Base-by-base conservation (phyloP, 225 moss, liverwort and hornwort species). In the Marchantia paleacea region DNA sequence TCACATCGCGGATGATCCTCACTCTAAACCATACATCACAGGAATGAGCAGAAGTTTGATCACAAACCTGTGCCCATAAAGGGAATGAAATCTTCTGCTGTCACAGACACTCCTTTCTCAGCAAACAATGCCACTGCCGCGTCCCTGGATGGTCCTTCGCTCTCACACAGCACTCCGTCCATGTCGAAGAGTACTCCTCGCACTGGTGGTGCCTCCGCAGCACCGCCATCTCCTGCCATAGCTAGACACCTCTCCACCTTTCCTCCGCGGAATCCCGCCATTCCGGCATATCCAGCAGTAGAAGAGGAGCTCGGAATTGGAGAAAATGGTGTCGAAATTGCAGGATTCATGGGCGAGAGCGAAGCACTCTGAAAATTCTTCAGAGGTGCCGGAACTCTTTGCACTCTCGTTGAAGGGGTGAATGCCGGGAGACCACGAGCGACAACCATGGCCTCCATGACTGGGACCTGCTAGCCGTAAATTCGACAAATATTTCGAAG, bases 141-240 rank as follows among this genome's bases (percentile, higher is more conserved):
- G 70, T 85, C 73, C 72, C 97, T 86, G 7, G 97, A 97, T 29
- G 85, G 89, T 79, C 87, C 86, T 83, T 97, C 97, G 47, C 97
- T 97, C 8, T 97, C 89, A 61, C 97, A 97, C 25, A 97, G 75
- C 57, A 97, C 97, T 52, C 97, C 97, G 52, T 97, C 97, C 97
- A 97, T 95, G 65, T 97, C 97, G 77, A 97, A 95, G 81, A 97
- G 81, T 74, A 97, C 97, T 26, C 97, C 97, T 30, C 90, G 88
- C 81, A 97, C 97, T 10, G 49, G 80, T 11, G 74, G 22, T 10
- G 24, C 80, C 63, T 79, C 69, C 28, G 26, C 67, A 29, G 50
- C 49, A 29, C 57, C 9, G 53, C 25, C 75, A 57, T 62, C 82
- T n/a, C 70, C 81, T 9, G 39, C 52, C 47, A 72, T 13, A 20